Percentiles rank a stretch among this genome's conserved stretches.
Conservation (phyloP, 2,329 filamentous ascomycete genomes). For the Gremmenia infestans region DNA sequence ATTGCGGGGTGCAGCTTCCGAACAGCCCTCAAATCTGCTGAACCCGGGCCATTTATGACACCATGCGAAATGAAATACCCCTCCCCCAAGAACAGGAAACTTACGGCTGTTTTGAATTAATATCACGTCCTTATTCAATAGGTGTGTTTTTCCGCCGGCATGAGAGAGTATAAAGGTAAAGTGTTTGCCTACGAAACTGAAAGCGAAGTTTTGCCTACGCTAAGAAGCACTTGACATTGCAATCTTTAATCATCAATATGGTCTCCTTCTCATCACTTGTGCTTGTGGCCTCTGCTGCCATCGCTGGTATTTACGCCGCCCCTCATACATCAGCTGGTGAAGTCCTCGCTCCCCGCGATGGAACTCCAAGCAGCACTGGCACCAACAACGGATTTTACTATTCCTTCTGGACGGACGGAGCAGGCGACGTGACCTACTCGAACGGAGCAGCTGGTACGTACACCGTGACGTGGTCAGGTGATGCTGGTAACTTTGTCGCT, state of each 20-base stretch:
- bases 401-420: constrained; percentile 53
- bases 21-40: background rate
- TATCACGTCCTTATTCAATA: background rate
- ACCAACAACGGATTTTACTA: constrained; percentile 55
- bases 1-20: background rate
- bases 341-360: constrained; percentile 3
- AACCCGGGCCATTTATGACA: no score
- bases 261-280: constrained; percentile 20
- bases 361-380: constrained; percentile 45
- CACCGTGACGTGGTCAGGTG: constrained; percentile 44
- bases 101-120: background rate
- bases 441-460: constrained; percentile 45
- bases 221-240: background rate
- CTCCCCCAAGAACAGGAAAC: no score
- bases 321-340: constrained; percentile 3
- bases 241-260: constrained; percentile 8
- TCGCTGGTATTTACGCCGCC: constrained; percentile 14
- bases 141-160: background rate
- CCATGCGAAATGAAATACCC: no score
- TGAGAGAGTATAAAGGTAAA: background rate
- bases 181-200: background rate
- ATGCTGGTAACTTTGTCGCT: constrained; percentile 41
- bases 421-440: constrained; percentile 46
- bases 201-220: background rate
- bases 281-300: constrained; percentile 9